phyloP scores from a whole-genome alignment of 331 rosid species.

The Quercus phellos region DNA sequence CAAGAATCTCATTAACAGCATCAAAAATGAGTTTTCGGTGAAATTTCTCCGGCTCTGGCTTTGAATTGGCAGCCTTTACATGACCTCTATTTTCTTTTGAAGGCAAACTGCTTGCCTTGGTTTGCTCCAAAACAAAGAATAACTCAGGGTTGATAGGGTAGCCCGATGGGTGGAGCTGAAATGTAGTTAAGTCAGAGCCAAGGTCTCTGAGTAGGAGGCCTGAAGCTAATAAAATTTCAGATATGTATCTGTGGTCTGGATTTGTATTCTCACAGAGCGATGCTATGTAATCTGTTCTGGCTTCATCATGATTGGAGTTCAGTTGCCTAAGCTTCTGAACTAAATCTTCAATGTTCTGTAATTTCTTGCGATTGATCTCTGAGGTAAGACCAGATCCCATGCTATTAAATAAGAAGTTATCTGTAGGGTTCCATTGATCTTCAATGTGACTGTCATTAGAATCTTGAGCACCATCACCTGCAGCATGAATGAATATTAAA shows the following conservation, averaged over 20 bases:
- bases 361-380: constrained; percentile 58
- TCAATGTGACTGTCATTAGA: constrained; percentile 30
- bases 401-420: constrained; percentile 23
- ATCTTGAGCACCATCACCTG: constrained; percentile 40
- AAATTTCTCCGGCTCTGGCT: constrained; percentile 39
- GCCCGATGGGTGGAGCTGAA: constrained; percentile 73
- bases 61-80: constrained; percentile 22
- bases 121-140: constrained; percentile 80
- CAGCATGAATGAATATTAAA: neutral
- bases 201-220: constrained; percentile 77
- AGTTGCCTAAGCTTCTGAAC: constrained; percentile 78
- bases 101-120: constrained; percentile 64
- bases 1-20: constrained; percentile 68
- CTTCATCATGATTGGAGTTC: constrained; percentile 79
- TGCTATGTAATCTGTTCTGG: constrained; percentile 72
- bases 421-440: constrained; percentile 46
- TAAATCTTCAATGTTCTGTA: constrained; percentile 67
- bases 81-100: constrained; percentile 36
- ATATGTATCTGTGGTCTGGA: constrained; percentile 78
- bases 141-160: constrained; percentile 76
- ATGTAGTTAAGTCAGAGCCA: constrained; percentile 52
- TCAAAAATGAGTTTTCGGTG: constrained; percentile 73
- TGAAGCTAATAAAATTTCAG: constrained; percentile 74
- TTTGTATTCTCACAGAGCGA: constrained; percentile 68
- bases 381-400: constrained; percentile 33